These are phyloP conservation scores for Gynandropsis gynandra DNA, from an alignment of 345 rosid species.

Conservation along the genomic window DNA sequence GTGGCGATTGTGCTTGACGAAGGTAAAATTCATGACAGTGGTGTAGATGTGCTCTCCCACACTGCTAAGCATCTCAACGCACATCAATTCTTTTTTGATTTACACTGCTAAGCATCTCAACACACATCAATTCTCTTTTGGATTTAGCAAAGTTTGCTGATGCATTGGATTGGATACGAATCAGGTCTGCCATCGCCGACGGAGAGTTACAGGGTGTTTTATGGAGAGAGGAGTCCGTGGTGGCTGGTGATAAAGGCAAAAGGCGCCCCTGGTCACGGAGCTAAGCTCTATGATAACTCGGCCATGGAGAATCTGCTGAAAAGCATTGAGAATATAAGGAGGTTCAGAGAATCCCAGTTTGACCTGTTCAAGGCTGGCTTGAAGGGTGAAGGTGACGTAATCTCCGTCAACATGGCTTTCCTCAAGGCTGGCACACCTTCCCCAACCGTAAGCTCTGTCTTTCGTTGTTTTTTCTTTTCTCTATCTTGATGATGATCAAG, in stretches of 20 bases:
- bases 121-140: no score
- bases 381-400: slow-evolving; percentile 78
- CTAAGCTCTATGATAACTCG: slow-evolving; percentile 79
- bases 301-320: slow-evolving; percentile 87
- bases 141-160: neutral
- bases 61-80: no score
- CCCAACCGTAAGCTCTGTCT: slow-evolving; percentile 53
- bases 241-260: slow-evolving; percentile 81
- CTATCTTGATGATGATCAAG: neutral
- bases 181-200: slow-evolving; percentile 67
- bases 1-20: slow-evolving; percentile 83
- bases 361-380: slow-evolving; percentile 80
- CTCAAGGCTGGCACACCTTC: slow-evolving; percentile 95
- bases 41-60: neutral
- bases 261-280: slow-evolving; percentile 98
- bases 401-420: slow-evolving; percentile 71
- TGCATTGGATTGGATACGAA: slow-evolving; percentile 1
- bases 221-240: slow-evolving; percentile 79
- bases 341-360: slow-evolving; percentile 88
- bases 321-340: slow-evolving; percentile 73
- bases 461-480: neutral
- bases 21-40: slow-evolving; percentile 33
- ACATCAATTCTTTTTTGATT: no score
- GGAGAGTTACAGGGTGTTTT: slow-evolving; percentile 64
- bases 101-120: no score